Percentiles rank a stretch among this genome's conserved stretches.
Evolutionary conservation across 108 stramenopile genomes (phyloP).

Genomic region (Nitzschia putrida): DNA sequence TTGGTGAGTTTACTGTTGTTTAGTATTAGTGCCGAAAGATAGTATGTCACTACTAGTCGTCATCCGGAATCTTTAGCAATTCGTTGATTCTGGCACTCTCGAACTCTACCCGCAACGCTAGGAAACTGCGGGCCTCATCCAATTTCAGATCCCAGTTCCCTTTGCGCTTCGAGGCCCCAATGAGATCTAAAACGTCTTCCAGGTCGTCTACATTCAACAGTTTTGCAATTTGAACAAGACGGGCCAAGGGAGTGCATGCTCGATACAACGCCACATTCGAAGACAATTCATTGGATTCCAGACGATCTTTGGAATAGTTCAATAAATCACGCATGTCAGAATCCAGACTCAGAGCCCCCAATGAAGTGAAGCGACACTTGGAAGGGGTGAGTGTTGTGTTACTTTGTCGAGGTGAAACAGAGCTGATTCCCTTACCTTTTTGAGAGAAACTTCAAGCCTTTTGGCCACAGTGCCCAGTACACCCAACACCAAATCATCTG

Average conservation of each 20-base stretch:
- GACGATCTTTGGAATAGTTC: slow-evolving; percentile 66
- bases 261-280: slow-evolving; percentile 66
- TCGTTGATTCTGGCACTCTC: slow-evolving; percentile 69
- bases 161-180: slow-evolving; percentile 75
- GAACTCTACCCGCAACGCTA: slow-evolving; percentile 77
- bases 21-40: not conserved
- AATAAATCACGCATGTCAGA: slow-evolving; percentile 80
- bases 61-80: slow-evolving; percentile 43
- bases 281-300: slow-evolving; percentile 57
- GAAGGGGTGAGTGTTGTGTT: not conserved
- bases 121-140: slow-evolving; percentile 73
- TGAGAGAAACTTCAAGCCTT: slow-evolving; percentile 73
- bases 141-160: slow-evolving; percentile 82
- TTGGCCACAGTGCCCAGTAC: slow-evolving; percentile 69
- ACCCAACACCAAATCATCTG: slow-evolving; percentile 67
- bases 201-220: slow-evolving; percentile 83
- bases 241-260: slow-evolving; percentile 69
- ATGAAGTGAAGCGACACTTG: slow-evolving; percentile 70
- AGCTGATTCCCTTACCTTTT: slow-evolving; percentile 76
- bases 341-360: slow-evolving; percentile 82
- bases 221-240: slow-evolving; percentile 74
- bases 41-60: too few relatives aligned
- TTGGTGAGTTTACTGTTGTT: too few relatives aligned
- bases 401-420: too few relatives aligned
- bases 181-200: slow-evolving; percentile 83